These are phyloP conservation scores for Rhizopus delemar DNA, from an alignment of 371 early-diverging fungal species.

Conservation along the genomic window DNA sequence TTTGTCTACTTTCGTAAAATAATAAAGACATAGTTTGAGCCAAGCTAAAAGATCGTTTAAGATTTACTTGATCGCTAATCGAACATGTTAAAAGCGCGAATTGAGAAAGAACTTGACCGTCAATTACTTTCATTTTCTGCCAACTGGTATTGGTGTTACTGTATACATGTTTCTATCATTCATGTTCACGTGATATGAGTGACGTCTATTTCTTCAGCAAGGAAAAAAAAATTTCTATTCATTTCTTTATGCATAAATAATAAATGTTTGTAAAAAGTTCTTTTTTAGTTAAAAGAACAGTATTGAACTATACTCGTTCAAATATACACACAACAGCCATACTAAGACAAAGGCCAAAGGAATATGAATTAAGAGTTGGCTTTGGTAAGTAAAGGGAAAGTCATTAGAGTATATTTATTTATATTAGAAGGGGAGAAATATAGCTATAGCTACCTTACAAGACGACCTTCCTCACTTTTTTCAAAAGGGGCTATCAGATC, in stretches of 20 bases:
- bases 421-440: background rate
- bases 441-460: constrained; percentile 53
- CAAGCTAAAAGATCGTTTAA: too few relatives aligned
- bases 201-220: background rate
- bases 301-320: background rate
- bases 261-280: background rate
- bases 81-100: too few relatives aligned
- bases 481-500: constrained; percentile 40
- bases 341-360: constrained; percentile 22
- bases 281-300: background rate
- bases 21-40: too few relatives aligned
- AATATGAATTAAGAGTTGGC: constrained; percentile 45
- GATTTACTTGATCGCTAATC: too few relatives aligned
- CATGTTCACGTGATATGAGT: too few relatives aligned
- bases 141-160: too few relatives aligned
- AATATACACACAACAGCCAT: background rate
- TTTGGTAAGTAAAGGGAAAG: constrained; percentile 22
- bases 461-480: constrained; percentile 53
- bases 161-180: too few relatives aligned
- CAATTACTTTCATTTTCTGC: too few relatives aligned
- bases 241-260: background rate
- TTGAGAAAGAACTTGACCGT: too few relatives aligned
- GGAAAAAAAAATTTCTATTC: background rate
- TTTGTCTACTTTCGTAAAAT: too few relatives aligned
- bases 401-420: background rate